Conservation (phyloP, 2,329 filamentous ascomycete species). For the Septoria linicola region DNA sequence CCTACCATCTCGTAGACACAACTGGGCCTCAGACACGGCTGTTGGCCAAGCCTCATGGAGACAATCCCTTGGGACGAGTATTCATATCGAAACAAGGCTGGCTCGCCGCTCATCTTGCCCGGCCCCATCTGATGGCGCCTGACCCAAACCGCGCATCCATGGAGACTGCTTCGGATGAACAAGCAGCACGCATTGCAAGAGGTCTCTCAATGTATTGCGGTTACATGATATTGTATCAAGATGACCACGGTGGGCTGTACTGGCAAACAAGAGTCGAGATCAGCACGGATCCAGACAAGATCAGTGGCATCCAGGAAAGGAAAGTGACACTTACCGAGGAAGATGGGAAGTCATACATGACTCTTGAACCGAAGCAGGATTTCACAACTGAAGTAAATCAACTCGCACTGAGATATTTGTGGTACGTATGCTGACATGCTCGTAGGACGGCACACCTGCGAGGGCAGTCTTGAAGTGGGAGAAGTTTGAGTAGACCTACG, state of each 20-base stretch:
- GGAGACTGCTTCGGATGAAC: conserved; percentile 21
- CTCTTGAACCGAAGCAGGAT: conserved; percentile 28
- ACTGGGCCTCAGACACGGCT: conserved; percentile 21
- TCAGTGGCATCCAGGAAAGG: conserved; percentile 29
- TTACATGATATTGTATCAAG: conserved; percentile 28
- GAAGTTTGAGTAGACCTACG: conserved; percentile 25
- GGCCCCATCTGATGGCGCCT: conserved; percentile 20
- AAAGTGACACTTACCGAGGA: conserved; percentile 24
- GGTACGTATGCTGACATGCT: not conserved
- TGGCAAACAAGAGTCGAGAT: conserved; percentile 32
- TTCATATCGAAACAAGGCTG: conserved; percentile 28
- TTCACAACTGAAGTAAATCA: conserved; percentile 22
- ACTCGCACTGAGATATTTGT: not conserved
- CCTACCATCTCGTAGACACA: conserved; percentile 26
- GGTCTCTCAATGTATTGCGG: conserved; percentile 31
- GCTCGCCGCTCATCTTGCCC: conserved; percentile 29
- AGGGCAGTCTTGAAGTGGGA: conserved; percentile 32
- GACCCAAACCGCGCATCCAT: conserved; percentile 24
- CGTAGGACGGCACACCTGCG: conserved; percentile 27
- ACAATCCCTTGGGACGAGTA: conserved; percentile 27
- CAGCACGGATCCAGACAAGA: conserved; percentile 23
- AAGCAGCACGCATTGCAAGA: conserved; percentile 29
- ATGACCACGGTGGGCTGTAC: conserved; percentile 24
- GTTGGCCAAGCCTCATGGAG: conserved; percentile 29
- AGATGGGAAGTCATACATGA: conserved; percentile 28